Percentiles rank a stretch among this genome's conserved stretches.
Conservation (phyloP, 106 monocot genomes). For the Platanthera zijinensis region DNA sequence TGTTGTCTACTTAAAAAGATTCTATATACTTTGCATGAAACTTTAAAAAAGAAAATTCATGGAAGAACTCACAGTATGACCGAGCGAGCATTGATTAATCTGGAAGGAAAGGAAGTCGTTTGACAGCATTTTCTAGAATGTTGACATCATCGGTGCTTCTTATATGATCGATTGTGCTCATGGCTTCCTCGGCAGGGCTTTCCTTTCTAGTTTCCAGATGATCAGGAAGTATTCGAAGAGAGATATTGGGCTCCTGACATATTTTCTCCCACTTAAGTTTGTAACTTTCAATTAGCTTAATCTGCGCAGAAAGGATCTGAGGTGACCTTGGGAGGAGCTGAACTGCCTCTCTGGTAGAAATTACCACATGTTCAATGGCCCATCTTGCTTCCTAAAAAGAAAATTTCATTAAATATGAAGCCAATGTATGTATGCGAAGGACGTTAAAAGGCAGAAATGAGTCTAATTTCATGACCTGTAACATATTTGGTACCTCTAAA, state of each 20-base stretch:
- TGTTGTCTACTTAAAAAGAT: not conserved
- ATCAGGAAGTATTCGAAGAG: conserved; percentile 52
- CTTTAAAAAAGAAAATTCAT: not conserved
- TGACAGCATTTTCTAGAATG: conserved; percentile 17
- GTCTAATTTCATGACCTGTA: not conserved
- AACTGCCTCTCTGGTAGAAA: conserved; percentile 49
- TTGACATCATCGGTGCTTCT: not conserved
- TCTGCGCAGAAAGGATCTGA: conserved; percentile 43
- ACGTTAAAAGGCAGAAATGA: not conserved
- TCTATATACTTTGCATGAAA: not conserved
- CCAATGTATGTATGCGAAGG: not conserved
- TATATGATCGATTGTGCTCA: conserved; percentile 5
- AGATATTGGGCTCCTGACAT: conserved; percentile 37
- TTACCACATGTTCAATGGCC: conserved; percentile 76
- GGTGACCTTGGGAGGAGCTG: conserved; percentile 65
- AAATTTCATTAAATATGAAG: not conserved
- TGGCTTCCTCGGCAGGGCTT: not conserved
- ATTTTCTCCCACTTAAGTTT: conserved; percentile 54
- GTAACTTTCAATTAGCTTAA: conserved; percentile 49
- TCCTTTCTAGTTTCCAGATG: conserved; percentile 6
- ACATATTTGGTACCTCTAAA: conserved; percentile 44
- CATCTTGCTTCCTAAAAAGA: conserved; percentile 68
- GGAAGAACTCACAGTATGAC: not conserved
- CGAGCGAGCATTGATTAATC: conserved; percentile 7
- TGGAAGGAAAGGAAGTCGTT: conserved; percentile 24